These are phyloP conservation scores for Penicillium sp. DNA, from an alignment of 2,329 filamentous ascomycete genomes.

Conservation along the genomic window DNA sequence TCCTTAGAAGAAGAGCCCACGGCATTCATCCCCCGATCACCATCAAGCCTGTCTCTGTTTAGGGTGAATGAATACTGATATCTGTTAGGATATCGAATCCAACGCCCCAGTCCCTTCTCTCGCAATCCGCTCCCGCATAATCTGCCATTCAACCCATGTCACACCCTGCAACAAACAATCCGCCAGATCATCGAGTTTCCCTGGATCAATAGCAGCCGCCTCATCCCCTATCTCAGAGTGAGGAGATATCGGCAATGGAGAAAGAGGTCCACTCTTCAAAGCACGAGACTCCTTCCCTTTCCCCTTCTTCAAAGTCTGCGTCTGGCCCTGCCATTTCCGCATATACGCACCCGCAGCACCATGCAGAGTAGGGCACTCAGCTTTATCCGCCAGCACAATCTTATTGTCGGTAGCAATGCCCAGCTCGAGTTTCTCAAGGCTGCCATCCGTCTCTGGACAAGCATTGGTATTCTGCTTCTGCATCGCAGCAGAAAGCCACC, in stretches of 20 bases:
- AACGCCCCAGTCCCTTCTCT: constrained; percentile 24
- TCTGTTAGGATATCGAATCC: neutral
- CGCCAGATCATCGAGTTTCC: constrained; percentile 78
- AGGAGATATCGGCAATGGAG: neutral
- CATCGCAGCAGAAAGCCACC: constrained; percentile 47
- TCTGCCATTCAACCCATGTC: constrained; percentile 74
- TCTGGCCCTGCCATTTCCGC: constrained; percentile 30
- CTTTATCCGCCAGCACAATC: constrained; percentile 15
- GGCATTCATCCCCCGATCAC: neutral
- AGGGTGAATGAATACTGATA: neutral
- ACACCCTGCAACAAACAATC: constrained; percentile 77
- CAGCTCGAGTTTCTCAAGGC: neutral
- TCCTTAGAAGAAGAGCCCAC: neutral
- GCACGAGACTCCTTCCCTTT: neutral
- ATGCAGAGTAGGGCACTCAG: constrained; percentile 19
- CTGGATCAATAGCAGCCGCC: constrained; percentile 20
- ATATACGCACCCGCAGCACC: constrained; percentile 32
- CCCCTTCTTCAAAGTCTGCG: constrained; percentile 9
- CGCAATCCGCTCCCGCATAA: constrained; percentile 31
- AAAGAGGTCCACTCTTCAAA: neutral
- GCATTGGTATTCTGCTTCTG: neutral
- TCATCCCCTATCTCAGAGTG: neutral
- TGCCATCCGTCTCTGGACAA: neutral
- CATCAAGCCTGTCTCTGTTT: neutral
- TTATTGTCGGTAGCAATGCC: constrained; percentile 16